Evolutionary conservation across 176 grass and related monocot genomes (phyloP), one percentile per base, ranked within the genome.

Genomic region (Ensete glaucum): DNA sequence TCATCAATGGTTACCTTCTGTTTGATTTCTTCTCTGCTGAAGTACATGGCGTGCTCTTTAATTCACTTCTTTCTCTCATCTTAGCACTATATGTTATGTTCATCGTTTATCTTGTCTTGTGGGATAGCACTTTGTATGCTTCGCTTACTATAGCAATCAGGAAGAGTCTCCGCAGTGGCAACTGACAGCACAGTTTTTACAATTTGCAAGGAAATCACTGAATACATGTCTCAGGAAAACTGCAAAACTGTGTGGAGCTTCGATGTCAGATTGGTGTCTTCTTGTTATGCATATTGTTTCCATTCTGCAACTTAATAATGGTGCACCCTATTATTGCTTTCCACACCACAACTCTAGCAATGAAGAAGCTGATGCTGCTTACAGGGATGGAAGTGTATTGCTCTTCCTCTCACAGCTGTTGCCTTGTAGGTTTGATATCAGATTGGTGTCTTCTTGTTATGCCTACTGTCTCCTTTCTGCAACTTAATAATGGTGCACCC

Each of bases 1-100:
- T 70, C 34, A 70, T 70, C 67, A 70, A 70, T 50, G 29, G 67
- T 19, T 70, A 70, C 43, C 67, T 70, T 50, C 21, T 70, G 43
- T 9, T 70, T 50, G 67, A 70, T 50, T 70, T 70, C 43, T 70
- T 70, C 43, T 70, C 67, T n/a, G 48, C 67, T 51, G 67, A 70
- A 70, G 67, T 6, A 9, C 67, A 50, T 70, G 67, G 67, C 67
- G 19, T 70, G 20, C 17, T 70, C 43, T 11, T 70, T n/a, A 70
- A 15, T 52, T 70, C 34, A 51, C 48, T 70, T 9, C 67, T 70
- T 14, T 49, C 16, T 51, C 17, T 70, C 17, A 50, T 20, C 67
- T 1, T 50, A 13, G 67, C 48, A 9, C 15, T 51, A 51, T 70
- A 70, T 50, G 48, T 70, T 9, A 70, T 51, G 67, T 70, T 70